Evolutionary conservation across 2,329 filamentous ascomycete genomes (phyloP).

Genomic region (Colletotrichum noveboracense): DNA sequence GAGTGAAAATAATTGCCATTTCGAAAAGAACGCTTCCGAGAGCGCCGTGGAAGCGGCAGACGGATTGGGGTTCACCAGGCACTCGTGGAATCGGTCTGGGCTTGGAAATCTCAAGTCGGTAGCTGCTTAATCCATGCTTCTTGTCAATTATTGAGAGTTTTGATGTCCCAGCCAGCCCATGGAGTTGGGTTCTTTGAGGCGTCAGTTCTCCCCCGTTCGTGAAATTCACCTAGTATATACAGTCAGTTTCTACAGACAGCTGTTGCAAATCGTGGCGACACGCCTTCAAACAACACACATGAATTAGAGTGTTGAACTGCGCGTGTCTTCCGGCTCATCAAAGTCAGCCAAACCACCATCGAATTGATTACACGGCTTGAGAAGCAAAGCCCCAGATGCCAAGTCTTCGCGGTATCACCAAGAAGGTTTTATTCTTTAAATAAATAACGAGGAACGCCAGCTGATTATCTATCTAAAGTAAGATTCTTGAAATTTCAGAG

Average conservation of each 20-base stretch:
- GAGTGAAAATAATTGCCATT: accelerated
- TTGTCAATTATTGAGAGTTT: accelerated
- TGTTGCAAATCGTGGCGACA: too few relatives aligned
- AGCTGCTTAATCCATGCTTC: accelerated
- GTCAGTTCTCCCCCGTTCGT: neutral
- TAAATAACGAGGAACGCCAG: too few relatives aligned
- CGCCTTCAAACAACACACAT: neutral
- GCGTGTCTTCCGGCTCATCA: accelerated
- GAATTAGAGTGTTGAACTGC: accelerated
- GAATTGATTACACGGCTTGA: accelerated
- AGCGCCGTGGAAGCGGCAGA: neutral
- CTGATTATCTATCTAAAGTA: accelerated
- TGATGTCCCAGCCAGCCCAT: accelerated
- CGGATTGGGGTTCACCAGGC: accelerated
- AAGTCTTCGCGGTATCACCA: neutral
- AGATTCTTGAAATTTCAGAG: too few relatives aligned
- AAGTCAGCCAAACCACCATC: neutral
- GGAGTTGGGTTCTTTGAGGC: accelerated
- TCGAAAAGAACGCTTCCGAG: neutral
- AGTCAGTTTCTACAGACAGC: too few relatives aligned
- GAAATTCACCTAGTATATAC: too few relatives aligned
- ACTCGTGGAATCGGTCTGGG: neutral
- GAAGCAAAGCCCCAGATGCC: neutral
- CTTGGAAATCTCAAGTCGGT: accelerated
- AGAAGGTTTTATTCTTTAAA: too few relatives aligned